phyloP scores from a whole-genome alignment of 257 asterid genomes.

The Lycium barbarum region DNA sequence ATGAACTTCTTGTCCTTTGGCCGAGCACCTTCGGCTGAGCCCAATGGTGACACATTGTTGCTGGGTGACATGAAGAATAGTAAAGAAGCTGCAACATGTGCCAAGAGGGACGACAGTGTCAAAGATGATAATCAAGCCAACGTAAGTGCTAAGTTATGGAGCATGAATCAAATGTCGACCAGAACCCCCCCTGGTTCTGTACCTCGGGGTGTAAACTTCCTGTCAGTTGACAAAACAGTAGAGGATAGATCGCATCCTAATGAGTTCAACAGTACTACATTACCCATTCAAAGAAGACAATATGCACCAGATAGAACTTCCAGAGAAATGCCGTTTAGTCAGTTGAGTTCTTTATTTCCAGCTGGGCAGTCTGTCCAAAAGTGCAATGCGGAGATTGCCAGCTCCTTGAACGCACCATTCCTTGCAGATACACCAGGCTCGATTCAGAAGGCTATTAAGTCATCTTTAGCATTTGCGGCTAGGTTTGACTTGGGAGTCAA shows the following conservation, averaged over 20 bases:
- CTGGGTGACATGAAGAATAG: slow-evolving; percentile 35
- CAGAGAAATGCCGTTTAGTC: slow-evolving; percentile 27
- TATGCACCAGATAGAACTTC: slow-evolving; percentile 37
- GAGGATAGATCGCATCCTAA: slow-evolving; percentile 32
- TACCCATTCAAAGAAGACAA: slow-evolving; percentile 37
- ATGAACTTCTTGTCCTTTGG: slow-evolving; percentile 84
- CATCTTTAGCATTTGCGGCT: slow-evolving; percentile 80
- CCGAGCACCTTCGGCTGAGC: slow-evolving; percentile 50
- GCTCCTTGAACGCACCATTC: slow-evolving; percentile 47
- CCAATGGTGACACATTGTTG: slow-evolving; percentile 42
- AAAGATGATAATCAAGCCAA: slow-evolving; percentile 38
- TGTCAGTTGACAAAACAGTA: slow-evolving; percentile 40
- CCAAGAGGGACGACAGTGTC: slow-evolving; percentile 13
- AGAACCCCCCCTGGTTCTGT: slow-evolving; percentile 33
- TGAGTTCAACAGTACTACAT: slow-evolving; percentile 34
- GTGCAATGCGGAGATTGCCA: slow-evolving; percentile 32
- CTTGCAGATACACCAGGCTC: slow-evolving; percentile 54
- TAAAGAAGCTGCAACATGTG: slow-evolving; percentile 33
- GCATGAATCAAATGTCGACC: slow-evolving; percentile 25
- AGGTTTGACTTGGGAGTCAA: slow-evolving; percentile 66
- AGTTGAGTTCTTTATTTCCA: slow-evolving; percentile 36
- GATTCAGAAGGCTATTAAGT: slow-evolving; percentile 65
- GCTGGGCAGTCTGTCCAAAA: slow-evolving; percentile 39
- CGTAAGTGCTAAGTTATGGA: slow-evolving; percentile 31
- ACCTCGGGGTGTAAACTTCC: slow-evolving; percentile 43